Percentiles rank a stretch among this genome's conserved stretches.
These are phyloP conservation scores for Dillenia suffruticosa DNA, from an alignment of 164 flowering plant species.

Conservation along the genomic window DNA sequence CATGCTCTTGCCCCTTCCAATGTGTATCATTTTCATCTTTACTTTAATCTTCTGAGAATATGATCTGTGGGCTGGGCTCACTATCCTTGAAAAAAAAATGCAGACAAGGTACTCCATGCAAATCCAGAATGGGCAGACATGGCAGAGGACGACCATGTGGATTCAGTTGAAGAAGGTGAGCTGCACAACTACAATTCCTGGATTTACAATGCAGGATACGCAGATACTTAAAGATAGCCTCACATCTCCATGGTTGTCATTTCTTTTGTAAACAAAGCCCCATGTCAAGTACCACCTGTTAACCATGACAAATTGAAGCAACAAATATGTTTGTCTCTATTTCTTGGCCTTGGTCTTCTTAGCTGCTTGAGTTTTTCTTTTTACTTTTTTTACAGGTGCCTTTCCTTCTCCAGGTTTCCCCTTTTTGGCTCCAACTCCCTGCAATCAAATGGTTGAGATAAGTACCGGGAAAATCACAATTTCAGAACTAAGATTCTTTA, in stretches of 20 bases:
- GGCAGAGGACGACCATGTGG: too few relatives aligned
- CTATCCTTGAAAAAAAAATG: too few relatives aligned
- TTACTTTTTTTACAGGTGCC: conserved; percentile 41
- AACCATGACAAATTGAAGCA: too few relatives aligned
- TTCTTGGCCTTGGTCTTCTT: conserved; percentile 65
- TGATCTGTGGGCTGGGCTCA: not conserved
- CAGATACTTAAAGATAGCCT: too few relatives aligned
- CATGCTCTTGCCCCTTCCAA: conserved; percentile 10
- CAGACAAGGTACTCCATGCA: too few relatives aligned
- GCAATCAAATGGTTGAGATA: conserved; percentile 18
- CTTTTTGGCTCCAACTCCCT: conserved; percentile 53
- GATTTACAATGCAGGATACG: too few relatives aligned
- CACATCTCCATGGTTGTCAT: too few relatives aligned
- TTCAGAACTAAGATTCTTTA: not conserved
- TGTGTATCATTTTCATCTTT: conserved; percentile 11
- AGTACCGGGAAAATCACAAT: conserved; percentile 1
- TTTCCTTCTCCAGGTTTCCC: conserved; percentile 49
- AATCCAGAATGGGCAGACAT: too few relatives aligned
- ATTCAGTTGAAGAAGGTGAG: too few relatives aligned
- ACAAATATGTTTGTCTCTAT: conserved; percentile 15
- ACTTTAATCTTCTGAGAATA: conserved; percentile 8
- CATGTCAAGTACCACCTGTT: too few relatives aligned
- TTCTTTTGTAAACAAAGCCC: too few relatives aligned
- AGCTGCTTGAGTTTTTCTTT: conserved; percentile 55
- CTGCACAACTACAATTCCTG: too few relatives aligned